These are phyloP conservation scores for Ambrosia hybrid DNA, from an alignment of 140 eudicot genomes.

Conservation along the genomic window DNA sequence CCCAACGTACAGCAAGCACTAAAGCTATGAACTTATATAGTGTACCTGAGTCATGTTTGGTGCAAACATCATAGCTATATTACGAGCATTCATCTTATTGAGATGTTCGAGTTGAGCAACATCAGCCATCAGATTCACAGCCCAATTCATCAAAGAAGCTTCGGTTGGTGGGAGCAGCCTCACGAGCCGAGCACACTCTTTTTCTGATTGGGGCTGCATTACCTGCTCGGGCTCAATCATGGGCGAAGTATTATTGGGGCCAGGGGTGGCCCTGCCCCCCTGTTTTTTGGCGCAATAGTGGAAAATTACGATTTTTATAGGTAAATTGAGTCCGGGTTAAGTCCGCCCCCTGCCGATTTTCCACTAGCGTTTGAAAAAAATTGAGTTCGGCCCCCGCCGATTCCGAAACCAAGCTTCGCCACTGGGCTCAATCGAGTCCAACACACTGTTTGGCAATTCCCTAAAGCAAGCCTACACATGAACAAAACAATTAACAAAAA, in stretches of 20 bases:
- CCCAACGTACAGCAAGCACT: background rate
- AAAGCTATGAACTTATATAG: background rate
- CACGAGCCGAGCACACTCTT: conserved; percentile 71
- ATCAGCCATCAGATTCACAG: conserved; percentile 89
- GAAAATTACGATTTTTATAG: no score
- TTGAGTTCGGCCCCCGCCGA: no score
- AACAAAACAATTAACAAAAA: background rate
- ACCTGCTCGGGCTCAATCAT: conserved; percentile 71
- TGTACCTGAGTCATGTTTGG: conserved; percentile 97
- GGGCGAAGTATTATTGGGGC: no score
- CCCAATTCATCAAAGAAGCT: conserved; percentile 91
- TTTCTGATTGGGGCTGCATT: conserved; percentile 89
- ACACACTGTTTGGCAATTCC: conserved; percentile 76
- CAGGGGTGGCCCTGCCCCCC: no score
- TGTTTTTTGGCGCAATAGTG: no score
- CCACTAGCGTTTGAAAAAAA: no score
- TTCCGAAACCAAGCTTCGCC: no score
- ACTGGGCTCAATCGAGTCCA: no score
- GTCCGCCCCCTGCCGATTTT: no score
- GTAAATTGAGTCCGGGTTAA: no score
- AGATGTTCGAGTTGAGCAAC: conserved; percentile 70
- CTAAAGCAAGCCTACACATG: conserved; percentile 90
- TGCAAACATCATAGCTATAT: conserved; percentile 91
- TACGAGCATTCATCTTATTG: conserved; percentile 95
- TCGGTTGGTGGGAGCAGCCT: conserved; percentile 84